These are phyloP conservation scores for Colletotrichum theobromicola DNA, from an alignment of 2,329 filamentous ascomycete genomes.

Conservation along the genomic window DNA sequence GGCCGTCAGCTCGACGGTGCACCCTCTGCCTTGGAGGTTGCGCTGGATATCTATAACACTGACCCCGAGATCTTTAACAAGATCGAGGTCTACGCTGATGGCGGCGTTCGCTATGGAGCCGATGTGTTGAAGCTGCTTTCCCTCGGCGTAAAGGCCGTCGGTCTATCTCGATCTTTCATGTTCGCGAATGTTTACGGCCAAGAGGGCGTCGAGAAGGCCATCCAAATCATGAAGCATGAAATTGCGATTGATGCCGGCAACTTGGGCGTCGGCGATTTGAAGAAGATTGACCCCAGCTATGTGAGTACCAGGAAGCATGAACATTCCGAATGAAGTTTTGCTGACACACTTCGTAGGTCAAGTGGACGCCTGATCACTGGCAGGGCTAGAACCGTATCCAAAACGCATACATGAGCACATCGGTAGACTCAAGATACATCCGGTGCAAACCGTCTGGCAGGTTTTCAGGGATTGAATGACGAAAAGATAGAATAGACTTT, in stretches of 20 bases:
- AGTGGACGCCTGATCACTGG: not conserved
- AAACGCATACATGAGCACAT: too few species aligned
- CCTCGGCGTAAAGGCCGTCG: constrained; percentile 47
- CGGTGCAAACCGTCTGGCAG: not conserved
- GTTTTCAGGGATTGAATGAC: not conserved
- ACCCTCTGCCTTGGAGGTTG: constrained; percentile 41
- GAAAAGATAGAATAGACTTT: too few species aligned
- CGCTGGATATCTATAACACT: constrained; percentile 42
- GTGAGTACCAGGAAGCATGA: not conserved
- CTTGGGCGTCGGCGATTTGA: constrained; percentile 43
- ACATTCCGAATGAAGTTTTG: not conserved
- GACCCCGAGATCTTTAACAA: constrained; percentile 42
- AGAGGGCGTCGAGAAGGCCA: constrained; percentile 50
- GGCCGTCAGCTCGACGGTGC: constrained; percentile 46
- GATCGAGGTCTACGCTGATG: constrained; percentile 45
- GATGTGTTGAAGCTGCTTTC: constrained; percentile 47
- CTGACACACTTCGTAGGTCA: not conserved
- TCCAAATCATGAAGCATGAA: constrained; percentile 54
- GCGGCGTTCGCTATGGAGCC: constrained; percentile 47
- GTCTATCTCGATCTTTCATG: constrained; percentile 57
- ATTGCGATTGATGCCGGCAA: constrained; percentile 49
- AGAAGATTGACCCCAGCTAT: constrained; percentile 33
- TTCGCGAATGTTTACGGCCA: constrained; percentile 57
- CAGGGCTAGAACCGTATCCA: not conserved
- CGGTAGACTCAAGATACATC: too few species aligned